Percentiles rank a stretch among this genome's conserved stretches.
Conservation (phyloP, 139 green algal genomes). For the Chlorella sp. region DNA sequence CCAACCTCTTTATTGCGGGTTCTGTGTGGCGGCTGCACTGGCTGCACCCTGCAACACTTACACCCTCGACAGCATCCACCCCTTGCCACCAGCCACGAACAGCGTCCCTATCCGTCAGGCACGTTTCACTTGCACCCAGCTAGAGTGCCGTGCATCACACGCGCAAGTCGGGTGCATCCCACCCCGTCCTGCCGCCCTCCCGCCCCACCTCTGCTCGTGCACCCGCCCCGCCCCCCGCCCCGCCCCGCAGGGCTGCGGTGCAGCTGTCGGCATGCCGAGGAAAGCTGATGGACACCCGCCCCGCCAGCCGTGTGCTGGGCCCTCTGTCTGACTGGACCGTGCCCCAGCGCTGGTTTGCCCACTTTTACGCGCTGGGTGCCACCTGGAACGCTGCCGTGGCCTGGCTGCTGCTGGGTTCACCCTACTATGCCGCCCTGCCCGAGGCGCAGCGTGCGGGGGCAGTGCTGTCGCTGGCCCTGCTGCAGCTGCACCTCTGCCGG, state of each 20-base stretch:
- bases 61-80: not conserved
- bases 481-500: slow-evolving; percentile 72
- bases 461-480: slow-evolving; percentile 29
- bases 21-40: not conserved
- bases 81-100: no score
- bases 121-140: not conserved
- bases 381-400: slow-evolving; percentile 29
- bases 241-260: slow-evolving; percentile 45
- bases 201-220: not conserved
- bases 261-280: slow-evolving; percentile 56
- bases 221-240: not conserved
- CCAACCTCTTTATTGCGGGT: not conserved
- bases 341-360: slow-evolving; percentile 77
- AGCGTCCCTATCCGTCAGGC: no score
- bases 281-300: slow-evolving; percentile 66
- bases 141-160: not conserved
- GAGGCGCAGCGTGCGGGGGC: not conserved
- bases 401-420: not conserved
- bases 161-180: not conserved
- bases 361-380: slow-evolving; percentile 79
- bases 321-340: slow-evolving; percentile 62
- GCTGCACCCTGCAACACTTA: not conserved
- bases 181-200: not conserved
- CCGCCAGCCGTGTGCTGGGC: slow-evolving; percentile 42
- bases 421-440: not conserved